Evolutionary conservation across 2,329 filamentous ascomycete species (phyloP).

Genomic region (Xylariales sp.): DNA sequence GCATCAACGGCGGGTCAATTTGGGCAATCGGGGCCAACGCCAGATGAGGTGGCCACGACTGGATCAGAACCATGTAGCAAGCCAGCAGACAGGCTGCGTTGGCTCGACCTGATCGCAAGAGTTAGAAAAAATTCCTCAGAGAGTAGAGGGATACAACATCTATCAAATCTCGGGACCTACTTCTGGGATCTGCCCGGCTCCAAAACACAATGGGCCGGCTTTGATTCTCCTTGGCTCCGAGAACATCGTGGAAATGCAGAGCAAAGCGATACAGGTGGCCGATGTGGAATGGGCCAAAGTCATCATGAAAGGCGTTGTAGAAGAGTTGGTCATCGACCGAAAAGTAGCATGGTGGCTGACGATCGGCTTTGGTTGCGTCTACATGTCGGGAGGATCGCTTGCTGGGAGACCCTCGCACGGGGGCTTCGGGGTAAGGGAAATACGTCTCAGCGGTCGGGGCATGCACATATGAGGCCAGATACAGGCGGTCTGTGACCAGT

Average conservation of each 20-base stretch:
- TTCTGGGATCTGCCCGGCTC: conserved; percentile 87
- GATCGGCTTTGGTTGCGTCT: conserved; percentile 48
- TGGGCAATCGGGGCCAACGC: conserved; percentile 94
- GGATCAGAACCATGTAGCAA: conserved; percentile 98
- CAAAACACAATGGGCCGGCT: conserved; percentile 91
- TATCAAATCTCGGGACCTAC: too few species aligned
- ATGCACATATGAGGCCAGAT: conserved; percentile 86
- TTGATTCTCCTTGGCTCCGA: conserved; percentile 87
- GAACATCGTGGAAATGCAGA: conserved; percentile 89
- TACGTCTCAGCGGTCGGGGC: conserved; percentile 75
- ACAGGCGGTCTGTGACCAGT: conserved; percentile 73
- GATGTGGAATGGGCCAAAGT: conserved; percentile 96
- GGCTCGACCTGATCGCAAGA: conserved; percentile 65
- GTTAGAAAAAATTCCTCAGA: too few species aligned
- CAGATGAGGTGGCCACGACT: conserved; percentile 94
- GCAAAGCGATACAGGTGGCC: conserved; percentile 96
- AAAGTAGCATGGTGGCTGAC: conserved; percentile 79
- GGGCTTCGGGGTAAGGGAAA: conserved; percentile 71
- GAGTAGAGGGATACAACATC: too few species aligned
- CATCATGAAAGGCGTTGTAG: conserved; percentile 98
- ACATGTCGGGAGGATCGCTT: conserved; percentile 69
- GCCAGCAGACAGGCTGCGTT: conserved; percentile 94
- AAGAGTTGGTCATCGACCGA: conserved; percentile 87
- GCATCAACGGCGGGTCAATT: conserved; percentile 96
- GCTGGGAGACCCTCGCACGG: conserved; percentile 59